These are phyloP conservation scores for Wickerhamiella parazyma DNA, from an alignment of 805 yeast genomes.

Conservation along the genomic window DNA sequence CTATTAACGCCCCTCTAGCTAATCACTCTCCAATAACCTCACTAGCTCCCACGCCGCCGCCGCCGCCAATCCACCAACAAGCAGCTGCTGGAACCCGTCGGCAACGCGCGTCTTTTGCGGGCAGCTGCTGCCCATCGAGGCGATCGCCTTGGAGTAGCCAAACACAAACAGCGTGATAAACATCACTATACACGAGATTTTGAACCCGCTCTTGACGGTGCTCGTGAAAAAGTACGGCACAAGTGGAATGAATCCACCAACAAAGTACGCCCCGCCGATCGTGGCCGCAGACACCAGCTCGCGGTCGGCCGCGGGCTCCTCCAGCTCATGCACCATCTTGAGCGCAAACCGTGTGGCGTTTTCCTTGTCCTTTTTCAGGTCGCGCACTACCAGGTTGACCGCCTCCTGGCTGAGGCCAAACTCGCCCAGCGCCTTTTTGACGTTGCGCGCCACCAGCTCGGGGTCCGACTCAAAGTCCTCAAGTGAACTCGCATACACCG, in stretches of 20 bases:
- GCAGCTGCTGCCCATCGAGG: conserved; percentile 35
- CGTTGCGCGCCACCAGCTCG: neutral
- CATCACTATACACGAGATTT: conserved; percentile 66
- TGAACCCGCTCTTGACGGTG: conserved; percentile 62
- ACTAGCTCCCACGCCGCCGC: conserved; percentile 94
- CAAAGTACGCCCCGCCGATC: conserved; percentile 70
- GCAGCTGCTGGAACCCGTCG: conserved; percentile 83
- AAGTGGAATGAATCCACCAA: conserved; percentile 81
- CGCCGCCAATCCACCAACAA: conserved; percentile 90
- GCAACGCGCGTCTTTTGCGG: conserved; percentile 31
- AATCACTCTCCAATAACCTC: conserved; percentile 24
- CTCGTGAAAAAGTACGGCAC: conserved; percentile 71
- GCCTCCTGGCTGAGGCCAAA: conserved; percentile 5
- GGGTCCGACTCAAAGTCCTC: conserved; percentile 1
- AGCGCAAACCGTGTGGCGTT: conserved; percentile 72
- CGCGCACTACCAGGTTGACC: conserved; percentile 1
- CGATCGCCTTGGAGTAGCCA: conserved; percentile 67
- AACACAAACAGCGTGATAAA: conserved; percentile 65
- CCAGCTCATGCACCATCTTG: conserved; percentile 73
- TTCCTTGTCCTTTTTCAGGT: conserved; percentile 22
- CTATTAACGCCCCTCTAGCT: too few species aligned
- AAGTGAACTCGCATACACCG: conserved; percentile 11
- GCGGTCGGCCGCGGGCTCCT: conserved; percentile 84
- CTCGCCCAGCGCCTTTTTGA: conserved; percentile 4
- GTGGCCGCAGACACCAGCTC: conserved; percentile 74